Conservation (phyloP, 495 filamentous ascomycete genomes). For the Tuber magnatum region DNA sequence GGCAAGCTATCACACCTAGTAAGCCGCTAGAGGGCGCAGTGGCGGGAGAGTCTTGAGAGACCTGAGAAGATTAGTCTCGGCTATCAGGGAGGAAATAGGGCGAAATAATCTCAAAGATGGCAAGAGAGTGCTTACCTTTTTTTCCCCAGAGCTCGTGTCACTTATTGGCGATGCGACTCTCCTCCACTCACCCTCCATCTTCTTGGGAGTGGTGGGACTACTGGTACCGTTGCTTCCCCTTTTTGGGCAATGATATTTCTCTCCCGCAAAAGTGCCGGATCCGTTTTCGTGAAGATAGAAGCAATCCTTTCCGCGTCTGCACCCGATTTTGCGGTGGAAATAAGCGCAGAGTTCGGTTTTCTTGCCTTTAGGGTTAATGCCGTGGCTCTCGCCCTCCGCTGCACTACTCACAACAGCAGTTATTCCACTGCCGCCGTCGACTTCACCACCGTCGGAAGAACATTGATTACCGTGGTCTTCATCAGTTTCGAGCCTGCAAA, state of each 20-base stretch:
- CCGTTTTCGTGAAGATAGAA: conserved; percentile 26
- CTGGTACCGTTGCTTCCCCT: neutral
- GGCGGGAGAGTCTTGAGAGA: conserved; percentile 5
- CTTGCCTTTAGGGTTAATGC: neutral
- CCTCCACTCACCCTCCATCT: conserved; percentile 24
- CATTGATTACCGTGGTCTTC: neutral
- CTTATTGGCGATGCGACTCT: conserved; percentile 16
- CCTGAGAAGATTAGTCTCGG: neutral
- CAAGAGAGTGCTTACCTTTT: conserved; percentile 3
- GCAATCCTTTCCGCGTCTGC: conserved; percentile 32
- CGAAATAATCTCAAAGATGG: neutral
- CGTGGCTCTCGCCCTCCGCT: neutral
- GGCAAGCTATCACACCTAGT: conserved; percentile 19
- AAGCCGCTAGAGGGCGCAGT: neutral
- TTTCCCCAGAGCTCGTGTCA: conserved; percentile 1
- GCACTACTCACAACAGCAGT: neutral
- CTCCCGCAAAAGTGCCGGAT: conserved; percentile 12
- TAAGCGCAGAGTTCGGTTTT: conserved; percentile 29
- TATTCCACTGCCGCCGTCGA: neutral
- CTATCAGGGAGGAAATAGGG: neutral
- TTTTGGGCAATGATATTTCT: conserved; percentile 17
- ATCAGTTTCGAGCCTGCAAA: neutral
- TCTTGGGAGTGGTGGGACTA: conserved; percentile 14
- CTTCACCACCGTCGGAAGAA: neutral
- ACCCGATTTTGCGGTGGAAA: conserved; percentile 30